Conservation (phyloP, 2,329 filamentous ascomycete genomes). For the Aspergillus sp. region DNA sequence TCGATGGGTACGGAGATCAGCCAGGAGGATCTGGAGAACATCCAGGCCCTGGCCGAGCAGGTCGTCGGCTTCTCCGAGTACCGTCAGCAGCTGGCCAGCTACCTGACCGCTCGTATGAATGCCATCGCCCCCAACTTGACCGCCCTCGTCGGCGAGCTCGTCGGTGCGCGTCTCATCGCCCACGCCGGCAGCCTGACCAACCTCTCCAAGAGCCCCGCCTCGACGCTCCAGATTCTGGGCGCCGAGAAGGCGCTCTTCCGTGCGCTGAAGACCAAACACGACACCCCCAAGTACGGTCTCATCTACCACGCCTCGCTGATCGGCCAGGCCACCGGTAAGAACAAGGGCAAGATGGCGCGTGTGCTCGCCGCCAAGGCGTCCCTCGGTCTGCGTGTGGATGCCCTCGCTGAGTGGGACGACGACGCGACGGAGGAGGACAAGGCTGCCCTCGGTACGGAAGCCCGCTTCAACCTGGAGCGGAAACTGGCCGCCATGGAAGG, state of each 20-base stretch:
- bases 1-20: conserved; percentile 99
- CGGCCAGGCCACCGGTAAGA: conserved; percentile 93
- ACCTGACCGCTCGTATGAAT: conserved; percentile 90
- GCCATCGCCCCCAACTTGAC: conserved; percentile 96
- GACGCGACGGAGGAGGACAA: conserved; percentile 87
- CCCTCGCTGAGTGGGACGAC: conserved; percentile 74
- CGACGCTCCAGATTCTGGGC: conserved; percentile 95
- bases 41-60: conserved; percentile 86
- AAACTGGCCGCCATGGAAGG: conserved; percentile 69
- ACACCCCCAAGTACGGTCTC: conserved; percentile 96
- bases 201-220: conserved; percentile 90
- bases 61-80: conserved; percentile 91
- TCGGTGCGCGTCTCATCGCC: conserved; percentile 90
- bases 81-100: conserved; percentile 80
- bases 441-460: conserved; percentile 69
- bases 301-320: conserved; percentile 92
- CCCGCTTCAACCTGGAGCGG: conserved; percentile 49
- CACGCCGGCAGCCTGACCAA: conserved; percentile 93
- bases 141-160: conserved; percentile 85
- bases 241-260: conserved; percentile 99
- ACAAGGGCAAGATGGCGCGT: conserved; percentile 99
- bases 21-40: conserved; percentile 87
- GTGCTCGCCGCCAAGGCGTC: conserved; percentile 93
- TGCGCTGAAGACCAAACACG: conserved; percentile 97
- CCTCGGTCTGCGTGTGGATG: conserved; percentile 89